Evolutionary conservation across 2,329 filamentous ascomycete genomes (phyloP).

Genomic region (Fusarium liriodendri): DNA sequence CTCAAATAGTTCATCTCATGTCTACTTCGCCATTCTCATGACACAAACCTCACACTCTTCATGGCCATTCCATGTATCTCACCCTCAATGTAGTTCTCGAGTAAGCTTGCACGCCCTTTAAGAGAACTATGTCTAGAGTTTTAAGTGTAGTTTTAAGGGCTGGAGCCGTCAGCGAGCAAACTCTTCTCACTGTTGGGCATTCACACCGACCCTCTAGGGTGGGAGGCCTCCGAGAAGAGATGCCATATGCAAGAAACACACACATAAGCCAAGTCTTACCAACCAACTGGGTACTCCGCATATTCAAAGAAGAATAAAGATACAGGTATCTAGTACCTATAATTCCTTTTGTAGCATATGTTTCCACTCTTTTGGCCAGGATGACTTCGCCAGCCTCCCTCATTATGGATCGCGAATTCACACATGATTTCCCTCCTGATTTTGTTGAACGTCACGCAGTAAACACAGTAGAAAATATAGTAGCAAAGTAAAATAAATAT

Average conservation of each 20-base stretch:
- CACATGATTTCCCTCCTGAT: not conserved
- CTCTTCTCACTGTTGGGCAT: not conserved
- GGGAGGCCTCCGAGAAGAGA: not conserved
- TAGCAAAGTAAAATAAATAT: not conserved
- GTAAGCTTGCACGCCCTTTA: not conserved
- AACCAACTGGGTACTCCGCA: no score
- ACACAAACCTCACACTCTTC: not conserved
- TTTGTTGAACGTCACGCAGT: not conserved
- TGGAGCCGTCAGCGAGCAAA: not conserved
- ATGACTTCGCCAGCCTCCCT: not conserved
- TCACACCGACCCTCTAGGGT: not conserved
- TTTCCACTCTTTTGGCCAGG: not conserved
- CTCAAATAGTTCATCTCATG: not conserved
- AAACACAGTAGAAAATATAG: not conserved
- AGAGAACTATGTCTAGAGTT: not conserved
- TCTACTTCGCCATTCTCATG: not conserved
- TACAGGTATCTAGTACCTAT: not conserved
- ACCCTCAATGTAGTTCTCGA: not conserved
- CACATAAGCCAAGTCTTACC: not conserved
- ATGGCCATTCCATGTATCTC: not conserved
- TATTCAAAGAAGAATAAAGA: not conserved
- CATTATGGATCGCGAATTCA: not conserved
- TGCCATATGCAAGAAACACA: not conserved
- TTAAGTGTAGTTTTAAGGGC: not conserved
- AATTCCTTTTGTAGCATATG: not conserved